A percentile compares a stretch with the other conserved stretches of the same genome.
Conservation (phyloP, 805 yeast species). For the Candida oleophila region DNA sequence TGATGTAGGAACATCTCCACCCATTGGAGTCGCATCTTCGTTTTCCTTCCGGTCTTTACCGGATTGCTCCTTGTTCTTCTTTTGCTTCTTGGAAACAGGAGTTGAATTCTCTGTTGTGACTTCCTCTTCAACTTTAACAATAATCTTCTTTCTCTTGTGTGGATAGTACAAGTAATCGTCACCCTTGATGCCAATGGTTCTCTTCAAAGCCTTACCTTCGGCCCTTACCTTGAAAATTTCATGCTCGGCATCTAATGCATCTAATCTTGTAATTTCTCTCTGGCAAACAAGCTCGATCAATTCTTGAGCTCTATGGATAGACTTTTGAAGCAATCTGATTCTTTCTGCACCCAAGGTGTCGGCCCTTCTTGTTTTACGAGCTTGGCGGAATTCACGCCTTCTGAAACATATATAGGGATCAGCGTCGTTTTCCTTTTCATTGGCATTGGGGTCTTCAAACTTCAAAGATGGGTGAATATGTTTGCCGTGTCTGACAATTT, state of each 20-base stretch:
- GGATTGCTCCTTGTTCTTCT: conserved; percentile 21
- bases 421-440: conserved; percentile 79
- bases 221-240: conserved; percentile 73
- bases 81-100: conserved; percentile 7
- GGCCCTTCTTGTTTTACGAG: conserved; percentile 92
- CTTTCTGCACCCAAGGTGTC: conserved; percentile 89
- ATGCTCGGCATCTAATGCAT: conserved; percentile 59
- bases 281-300: conserved; percentile 68
- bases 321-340: conserved; percentile 68
- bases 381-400: conserved; percentile 91
- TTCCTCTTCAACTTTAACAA: conserved; percentile 35
- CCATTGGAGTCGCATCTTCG: conserved; percentile 6
- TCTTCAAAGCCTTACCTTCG: conserved; percentile 68
- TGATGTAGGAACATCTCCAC: conserved; percentile 5
- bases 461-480: conserved; percentile 71
- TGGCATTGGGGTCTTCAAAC: conserved; percentile 74
- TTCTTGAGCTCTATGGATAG: conserved; percentile 72
- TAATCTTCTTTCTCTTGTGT: conserved; percentile 64
- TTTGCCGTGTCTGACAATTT: conserved; percentile 67
- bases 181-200: conserved; percentile 73
- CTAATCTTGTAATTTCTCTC: conserved; percentile 66
- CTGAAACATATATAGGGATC: conserved; percentile 97
- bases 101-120: background rate
- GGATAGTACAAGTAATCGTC: conserved; percentile 82
- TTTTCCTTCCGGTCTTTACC: conserved; percentile 9